Percentiles rank a stretch among this genome's conserved stretches.
These are phyloP conservation scores for Pseudozyma sp. DNA, from an alignment of 1,284 basidiomycete species.

Conservation along the genomic window DNA sequence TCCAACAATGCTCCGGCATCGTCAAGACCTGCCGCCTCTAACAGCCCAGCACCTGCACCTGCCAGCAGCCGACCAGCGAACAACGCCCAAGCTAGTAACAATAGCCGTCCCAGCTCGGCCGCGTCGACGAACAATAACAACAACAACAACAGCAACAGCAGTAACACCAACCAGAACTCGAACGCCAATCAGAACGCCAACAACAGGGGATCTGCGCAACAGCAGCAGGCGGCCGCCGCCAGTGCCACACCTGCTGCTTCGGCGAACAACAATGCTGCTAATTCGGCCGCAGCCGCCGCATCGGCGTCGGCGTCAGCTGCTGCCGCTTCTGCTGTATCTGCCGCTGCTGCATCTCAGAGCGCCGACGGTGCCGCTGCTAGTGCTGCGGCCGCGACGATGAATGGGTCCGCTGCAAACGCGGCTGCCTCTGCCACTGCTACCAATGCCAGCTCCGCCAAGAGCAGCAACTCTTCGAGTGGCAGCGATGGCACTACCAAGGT, in stretches of 20 bases:
- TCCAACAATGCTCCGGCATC: conserved; percentile 21
- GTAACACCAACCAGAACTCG: conserved; percentile 4
- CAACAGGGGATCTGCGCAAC: conserved; percentile 6
- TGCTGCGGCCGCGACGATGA: conserved; percentile 18
- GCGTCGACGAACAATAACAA: conserved; percentile 11
- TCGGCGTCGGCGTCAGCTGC: conserved; percentile 28
- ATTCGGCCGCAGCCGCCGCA: conserved; percentile 24
- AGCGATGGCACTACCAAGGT: conserved; percentile 45
- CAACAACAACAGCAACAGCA: conserved; percentile 13
- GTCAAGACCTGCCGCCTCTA: conserved; percentile 17
- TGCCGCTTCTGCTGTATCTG: conserved; percentile 23
- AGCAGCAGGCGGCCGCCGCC: conserved; percentile 20
- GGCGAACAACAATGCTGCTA: conserved; percentile 10
- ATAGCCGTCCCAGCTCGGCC: conserved; percentile 16
- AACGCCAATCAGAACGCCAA: conserved; percentile 17
- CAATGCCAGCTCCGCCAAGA: conserved; percentile 32
- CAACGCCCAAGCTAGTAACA: conserved; percentile 17
- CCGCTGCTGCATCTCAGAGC: conserved; percentile 23
- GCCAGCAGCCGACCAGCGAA: conserved; percentile 12
- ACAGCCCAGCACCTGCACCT: conserved; percentile 16
- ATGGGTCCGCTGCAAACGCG: background rate
- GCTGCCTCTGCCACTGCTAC: conserved; percentile 16
- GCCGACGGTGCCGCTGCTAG: conserved; percentile 19
- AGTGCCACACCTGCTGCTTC: conserved; percentile 12
- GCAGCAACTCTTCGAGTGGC: conserved; percentile 10